Evolutionary conservation across 352 stramenopile genomes (phyloP), one percentile per base, ranked within the genome.

Genomic region (Globisporangium radiosum): DNA sequence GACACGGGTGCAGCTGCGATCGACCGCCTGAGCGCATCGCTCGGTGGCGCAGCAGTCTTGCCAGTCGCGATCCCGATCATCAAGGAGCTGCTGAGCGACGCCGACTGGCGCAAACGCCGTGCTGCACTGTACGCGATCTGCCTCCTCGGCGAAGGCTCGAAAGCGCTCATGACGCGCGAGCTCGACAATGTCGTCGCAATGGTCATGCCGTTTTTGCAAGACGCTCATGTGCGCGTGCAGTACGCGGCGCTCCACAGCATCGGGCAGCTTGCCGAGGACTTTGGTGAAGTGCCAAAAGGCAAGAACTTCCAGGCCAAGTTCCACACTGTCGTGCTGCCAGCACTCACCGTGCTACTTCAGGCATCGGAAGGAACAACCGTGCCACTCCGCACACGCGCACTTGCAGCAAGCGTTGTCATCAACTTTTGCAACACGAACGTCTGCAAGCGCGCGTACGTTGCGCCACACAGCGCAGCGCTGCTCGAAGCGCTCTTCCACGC

Each of bases 271-370:
- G 81, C 84, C 10, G 76, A 93, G 53, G 85, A 93, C 69, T 93
- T 93, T 54, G 81, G 81, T 40, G 75, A 92, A 52, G 81, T 93
- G 2, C 80, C 84, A n/a, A 85, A 87, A 65, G 77, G 78, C 60
- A 92, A 90, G 76, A 95, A 95, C 72, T 95, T 95, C 59, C 83
- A 93, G 65, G 80, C 81, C 37, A 87, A 83, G 56, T 93, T 85
- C 73, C 80, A 92, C 70, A 47, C 60, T 5, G 59, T 72, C 9
- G 69, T 93, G 19, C 56, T 95, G 33, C 85, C 85, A 25, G 74
- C 78, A 36, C 71, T 93, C 17, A 91, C 82, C 40, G 70, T 64
- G 39, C 62, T 92, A 50, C 66, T 95, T 56, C 64, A 76, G 59
- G 83, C 76, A 59, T 75, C 90, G 47, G 71, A 85, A 58, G 25